A percentile compares a stretch with the other conserved stretches of the same genome.
These are phyloP conservation scores for Nicotiana paniculata DNA, from an alignment of 257 asterid genomes.

Conservation along the genomic window DNA sequence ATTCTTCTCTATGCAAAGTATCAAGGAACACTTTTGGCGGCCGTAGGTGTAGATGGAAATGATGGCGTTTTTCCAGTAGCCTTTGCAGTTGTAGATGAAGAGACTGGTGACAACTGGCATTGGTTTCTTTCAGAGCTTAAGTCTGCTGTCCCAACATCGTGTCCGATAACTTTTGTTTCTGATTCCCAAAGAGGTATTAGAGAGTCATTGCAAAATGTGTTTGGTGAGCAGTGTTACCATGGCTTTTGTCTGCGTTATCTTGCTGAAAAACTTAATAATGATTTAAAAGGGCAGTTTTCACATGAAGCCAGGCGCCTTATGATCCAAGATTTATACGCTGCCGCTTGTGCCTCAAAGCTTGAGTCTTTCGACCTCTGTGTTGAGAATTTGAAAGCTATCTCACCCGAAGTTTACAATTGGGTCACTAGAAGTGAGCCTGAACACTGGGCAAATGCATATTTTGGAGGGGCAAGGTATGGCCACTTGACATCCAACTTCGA, in stretches of 20 bases:
- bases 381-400: conserved; percentile 88
- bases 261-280: conserved; percentile 88
- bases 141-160: conserved; percentile 63
- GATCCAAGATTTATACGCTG: conserved; percentile 88
- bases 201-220: conserved; percentile 60
- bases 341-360: conserved; percentile 73
- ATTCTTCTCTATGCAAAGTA: conserved; percentile 89
- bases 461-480: conserved; percentile 75
- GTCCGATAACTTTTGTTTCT: conserved; percentile 74
- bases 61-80: conserved; percentile 88
- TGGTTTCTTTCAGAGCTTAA: conserved; percentile 88
- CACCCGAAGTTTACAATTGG: conserved; percentile 92
- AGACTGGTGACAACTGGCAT: conserved; percentile 84
- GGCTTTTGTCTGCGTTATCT: conserved; percentile 89
- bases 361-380: conserved; percentile 60
- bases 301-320: conserved; percentile 97
- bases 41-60: conserved; percentile 91
- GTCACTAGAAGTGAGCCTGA: conserved; percentile 73
- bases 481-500: conserved; percentile 88
- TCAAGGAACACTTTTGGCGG: conserved; percentile 87
- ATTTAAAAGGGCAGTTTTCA: conserved; percentile 88
- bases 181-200: conserved; percentile 87
- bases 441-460: conserved; percentile 89
- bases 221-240: conserved; percentile 76
- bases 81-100: conserved; percentile 94